Evolutionary conservation across 2,329 filamentous ascomycete genomes (phyloP), one percentile per base, ranked within the genome.

Genomic region (Neospermospora avenae): DNA sequence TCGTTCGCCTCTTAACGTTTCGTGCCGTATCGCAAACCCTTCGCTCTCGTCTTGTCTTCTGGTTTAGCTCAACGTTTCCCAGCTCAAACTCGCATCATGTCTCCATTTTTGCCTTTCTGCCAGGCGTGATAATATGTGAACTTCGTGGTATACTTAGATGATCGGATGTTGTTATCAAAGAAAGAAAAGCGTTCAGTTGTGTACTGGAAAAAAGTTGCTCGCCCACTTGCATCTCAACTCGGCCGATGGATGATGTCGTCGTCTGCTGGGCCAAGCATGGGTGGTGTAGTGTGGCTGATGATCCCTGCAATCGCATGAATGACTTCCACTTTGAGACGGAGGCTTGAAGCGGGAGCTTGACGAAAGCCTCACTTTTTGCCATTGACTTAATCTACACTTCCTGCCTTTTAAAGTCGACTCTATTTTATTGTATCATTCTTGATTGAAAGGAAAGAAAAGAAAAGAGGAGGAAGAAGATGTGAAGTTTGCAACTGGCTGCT

Each of bases 231-330:
- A 39, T 39, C 54, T 55, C 51, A 25, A 28, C 48, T 35, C 48
- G 34, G 28, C 34, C 28, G 58, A 60, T 60, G 58, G 58, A 60
- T 60, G 58, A 57, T 53, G 58, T 57, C 53, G 53, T 44, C 28
- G 18, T 48, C 8, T 18, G 48, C n/a, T 1, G 11, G 20, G 55
- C 14, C 31, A n/a, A 16, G 37, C 28, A 31, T 31, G 28, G 28
- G 11, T 31, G 28, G 6, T 6, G 28, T 31, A 31, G 6, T 6
- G 28, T 31, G 11, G 28, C 28, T 31, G 42, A 42, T 13, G 22
- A 57, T 60, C 54, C 58, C 42, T 60, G 58, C 52, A 55, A 46
- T 59, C 41, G 51, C 57, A 54, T 58, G 57, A n/a, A n/a, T n/a
- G n/a, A n/a, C n/a, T n/a, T 49, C n/a, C 25, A 25, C 34, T 16